Evolutionary conservation across 768 basidiomycete genomes (phyloP), one percentile per base, ranked within the genome.

Genomic region (Lactifluus pinguis): DNA sequence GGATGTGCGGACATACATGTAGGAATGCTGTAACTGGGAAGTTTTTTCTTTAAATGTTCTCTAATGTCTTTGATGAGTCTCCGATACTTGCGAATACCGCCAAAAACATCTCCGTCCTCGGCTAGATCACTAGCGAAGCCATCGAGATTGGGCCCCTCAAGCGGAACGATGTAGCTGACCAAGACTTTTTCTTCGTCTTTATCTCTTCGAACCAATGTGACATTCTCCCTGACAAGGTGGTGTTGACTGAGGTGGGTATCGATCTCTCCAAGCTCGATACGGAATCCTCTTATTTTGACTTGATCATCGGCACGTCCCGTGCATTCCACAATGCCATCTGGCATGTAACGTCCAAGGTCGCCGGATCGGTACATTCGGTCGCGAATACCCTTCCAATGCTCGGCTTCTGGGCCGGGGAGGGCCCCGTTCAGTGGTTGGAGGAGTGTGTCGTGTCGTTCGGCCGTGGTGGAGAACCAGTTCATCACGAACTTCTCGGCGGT

Each of bases 181-280:
- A 99, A 83, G 38, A 98, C 94, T 77, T 99, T 98, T 76, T 99
- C 97, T 74, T 98, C 97, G 73, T 98, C 92, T 77, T 98, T 98
- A 76, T 99, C 95, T 71, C 95, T 79, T 66, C 95, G 77, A 48
- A 99, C 95, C 42, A 98, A 81, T 2, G 97, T 98, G 55, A 99
- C 95, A 71, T 99, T 99, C 75, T 98, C 97, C n/a, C 95, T 79
- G 2, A 99, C 84, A 19, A 92, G 81, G 8, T 92, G 88, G 70
- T 98, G 95, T 68, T 94, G 86, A 67, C 89, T 90, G 59, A 99
- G 83, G 75, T 95, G 86, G 0, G 91, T 97, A 71, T 99, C 97
- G 65, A 99, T 97, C 72, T 99, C 97, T 15, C 95, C 95, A 7
- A 98, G 81, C 72, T 99, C 97, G 69, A 99, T 98, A 29, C 97